Evolutionary conservation across 75 land plant species (phyloP), one percentile per base, ranked within the genome.

Genomic region (Sequoia sempervirens): DNA sequence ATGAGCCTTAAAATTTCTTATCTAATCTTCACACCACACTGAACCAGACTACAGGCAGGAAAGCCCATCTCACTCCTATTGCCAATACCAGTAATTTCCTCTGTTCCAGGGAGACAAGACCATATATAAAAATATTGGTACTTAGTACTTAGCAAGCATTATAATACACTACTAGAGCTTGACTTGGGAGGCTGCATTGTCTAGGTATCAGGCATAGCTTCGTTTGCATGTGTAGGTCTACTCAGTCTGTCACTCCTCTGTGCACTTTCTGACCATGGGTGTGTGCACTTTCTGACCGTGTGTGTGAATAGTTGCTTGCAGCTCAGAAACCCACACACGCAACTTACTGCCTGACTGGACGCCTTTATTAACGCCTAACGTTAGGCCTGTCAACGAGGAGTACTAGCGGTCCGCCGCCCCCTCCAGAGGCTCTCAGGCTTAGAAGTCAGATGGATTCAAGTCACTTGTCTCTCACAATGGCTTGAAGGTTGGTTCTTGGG

Each of bases 291-390:
- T 68, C 72, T 68, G 72, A 68, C 72, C 72, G 5, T 26, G 10
- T 2, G 28, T 26, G 32, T 68, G 30, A 28, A n/a, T 26, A 28
- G 26, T 68, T 26, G 26, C 28, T 68, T 68, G 28, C 32, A 68
- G 72, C 72, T 68, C 72, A 68, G 28, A 68, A 68, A 68, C 72
- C 72, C 72, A 68, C 72, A 68, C 72, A 68, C 72, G 72, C 72
- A 68, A 68, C 72, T 7, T 9, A 23, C 72, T 68, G 72, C 34
- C 72, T 6, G 72, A 10, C 2, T 34, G 72, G 72, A 26, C 32
- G 32, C 61, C 61, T 56, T 56, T 56, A 56, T 17, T 56, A 47
- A 1, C 52, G 7, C 52, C 36, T 47, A 47, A 47, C 64, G 15
- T 58, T 58, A 28, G 72, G 2, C 32, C 72, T 68, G 72, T 68